Evolutionary conservation across 1,139 yeast genomes (phyloP).

Genomic region (Kluyveromyces marxianus): DNA sequence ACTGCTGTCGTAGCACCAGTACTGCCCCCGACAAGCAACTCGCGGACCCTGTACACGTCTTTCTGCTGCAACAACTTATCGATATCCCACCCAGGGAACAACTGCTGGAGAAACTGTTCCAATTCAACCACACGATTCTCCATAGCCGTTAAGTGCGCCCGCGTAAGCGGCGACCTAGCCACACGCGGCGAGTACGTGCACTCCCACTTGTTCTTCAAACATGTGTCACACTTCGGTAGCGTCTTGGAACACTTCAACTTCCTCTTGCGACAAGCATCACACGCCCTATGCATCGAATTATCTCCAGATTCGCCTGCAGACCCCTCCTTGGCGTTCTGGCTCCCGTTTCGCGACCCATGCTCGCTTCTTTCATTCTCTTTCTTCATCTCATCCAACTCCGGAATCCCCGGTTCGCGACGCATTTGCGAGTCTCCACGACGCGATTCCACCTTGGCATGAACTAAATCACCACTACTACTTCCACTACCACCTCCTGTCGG

Average conservation of each 20-base stretch:
- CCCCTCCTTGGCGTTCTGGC: no score
- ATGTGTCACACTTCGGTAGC: constrained; percentile 68
- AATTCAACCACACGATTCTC: constrained; percentile 55
- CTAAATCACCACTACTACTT: no score
- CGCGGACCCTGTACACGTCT: constrained; percentile 7
- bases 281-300: constrained; percentile 24
- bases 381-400: no score
- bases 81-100: constrained; percentile 39
- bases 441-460: no score
- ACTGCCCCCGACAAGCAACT: constrained; percentile 1
- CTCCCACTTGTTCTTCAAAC: constrained; percentile 63
- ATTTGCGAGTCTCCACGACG: no score
- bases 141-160: constrained; percentile 72
- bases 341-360: no score
- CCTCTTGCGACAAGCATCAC: constrained; percentile 44
- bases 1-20: neutral
- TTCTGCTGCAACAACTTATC: constrained; percentile 31
- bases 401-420: no score
- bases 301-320: no score
- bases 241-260: constrained; percentile 58
- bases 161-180: constrained; percentile 71
- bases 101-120: constrained; percentile 43
- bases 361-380: no score
- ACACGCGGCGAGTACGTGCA: constrained; percentile 74
- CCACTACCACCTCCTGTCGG: no score